phyloP scores from a whole-genome alignment of 805 yeast species.

The Yamadazyma phyllophila region DNA sequence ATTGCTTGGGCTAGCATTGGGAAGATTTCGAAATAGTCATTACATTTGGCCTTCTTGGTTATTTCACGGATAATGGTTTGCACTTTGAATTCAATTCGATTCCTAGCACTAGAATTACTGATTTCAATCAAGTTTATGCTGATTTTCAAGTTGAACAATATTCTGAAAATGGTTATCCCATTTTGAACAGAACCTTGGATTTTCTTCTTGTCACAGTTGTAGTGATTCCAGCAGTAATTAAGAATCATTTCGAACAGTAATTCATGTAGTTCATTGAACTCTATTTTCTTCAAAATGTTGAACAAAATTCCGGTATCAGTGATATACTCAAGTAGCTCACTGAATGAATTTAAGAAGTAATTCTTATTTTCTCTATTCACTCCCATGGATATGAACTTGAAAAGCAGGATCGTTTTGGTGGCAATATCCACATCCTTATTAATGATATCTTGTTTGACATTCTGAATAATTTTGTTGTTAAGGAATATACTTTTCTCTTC shows the following conservation, averaged over 20 bases:
- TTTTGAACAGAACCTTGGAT: constrained; percentile 18
- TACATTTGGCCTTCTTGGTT: constrained; percentile 19
- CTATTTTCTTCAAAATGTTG: constrained; percentile 22
- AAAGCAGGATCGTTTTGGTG: constrained; percentile 10
- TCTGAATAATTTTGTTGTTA: constrained; percentile 11
- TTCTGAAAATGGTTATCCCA: constrained; percentile 28
- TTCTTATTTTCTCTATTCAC: constrained; percentile 26
- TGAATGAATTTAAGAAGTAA: constrained; percentile 37
- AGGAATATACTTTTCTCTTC: constrained; percentile 2
- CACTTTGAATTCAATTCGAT: constrained; percentile 15
- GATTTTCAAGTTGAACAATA: constrained; percentile 32
- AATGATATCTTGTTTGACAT: constrained; percentile 9
- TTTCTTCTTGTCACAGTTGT: constrained; percentile 3
- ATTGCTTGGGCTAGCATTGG: constrained; percentile 37
- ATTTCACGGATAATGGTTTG: constrained; percentile 16
- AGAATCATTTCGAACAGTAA: constrained; percentile 41
- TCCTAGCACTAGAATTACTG: background rate
- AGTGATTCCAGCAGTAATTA: constrained; percentile 37
- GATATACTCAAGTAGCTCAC: constrained; percentile 36
- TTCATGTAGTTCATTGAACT: constrained; percentile 21
- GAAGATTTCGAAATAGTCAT: constrained; percentile 29
- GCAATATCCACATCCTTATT: constrained; percentile 7
- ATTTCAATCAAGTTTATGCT: constrained; percentile 17
- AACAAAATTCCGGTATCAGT: constrained; percentile 38
- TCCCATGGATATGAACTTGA: constrained; percentile 17